Conservation (phyloP, 2,329 filamentous ascomycete species). For the Sporothrix protearum region DNA sequence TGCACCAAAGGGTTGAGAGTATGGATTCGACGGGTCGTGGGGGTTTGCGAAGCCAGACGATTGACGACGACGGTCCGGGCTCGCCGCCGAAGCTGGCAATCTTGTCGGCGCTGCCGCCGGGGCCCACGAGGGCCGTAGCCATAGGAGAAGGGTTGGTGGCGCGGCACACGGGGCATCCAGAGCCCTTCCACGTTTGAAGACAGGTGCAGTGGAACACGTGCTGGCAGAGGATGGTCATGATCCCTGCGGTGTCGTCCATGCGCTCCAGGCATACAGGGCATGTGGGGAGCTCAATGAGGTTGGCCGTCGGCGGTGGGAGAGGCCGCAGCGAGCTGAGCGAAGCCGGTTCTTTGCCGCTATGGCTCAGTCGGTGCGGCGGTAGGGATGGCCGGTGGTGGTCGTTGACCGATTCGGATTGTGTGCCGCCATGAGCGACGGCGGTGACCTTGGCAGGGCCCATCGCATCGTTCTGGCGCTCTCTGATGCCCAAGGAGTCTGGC, state of each 20-base stretch:
- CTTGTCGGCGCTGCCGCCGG: neutral
- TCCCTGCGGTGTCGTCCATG: conserved; percentile 95
- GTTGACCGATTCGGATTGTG: neutral
- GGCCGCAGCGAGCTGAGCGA: conserved; percentile 51
- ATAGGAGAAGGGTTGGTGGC: conserved; percentile 61
- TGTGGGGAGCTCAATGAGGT: conserved; percentile 85
- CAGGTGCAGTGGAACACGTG: conserved; percentile 98
- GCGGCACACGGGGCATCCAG: conserved; percentile 89
- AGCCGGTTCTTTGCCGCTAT: conserved; percentile 13
- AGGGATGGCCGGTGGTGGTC: neutral
- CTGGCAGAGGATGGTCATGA: conserved; percentile 94
- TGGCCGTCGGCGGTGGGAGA: conserved; percentile 68
- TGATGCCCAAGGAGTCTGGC: conserved; percentile 7
- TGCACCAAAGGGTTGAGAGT: conserved; percentile 55
- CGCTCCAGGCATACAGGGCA: conserved; percentile 95
- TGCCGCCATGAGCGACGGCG: neutral
- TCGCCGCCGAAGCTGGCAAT: neutral
- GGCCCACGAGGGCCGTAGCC: neutral
- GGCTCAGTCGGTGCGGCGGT: conserved; percentile 15
- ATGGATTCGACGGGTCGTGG: conserved; percentile 49
- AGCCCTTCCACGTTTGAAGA: conserved; percentile 91
- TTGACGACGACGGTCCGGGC: conserved; percentile 19
- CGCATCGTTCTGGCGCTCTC: neutral
- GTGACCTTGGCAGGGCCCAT: neutral
- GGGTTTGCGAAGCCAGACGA: neutral